These are phyloP conservation scores for Aureobasidium uvarum DNA, from an alignment of 2,329 filamentous ascomycete species.

Conservation along the genomic window DNA sequence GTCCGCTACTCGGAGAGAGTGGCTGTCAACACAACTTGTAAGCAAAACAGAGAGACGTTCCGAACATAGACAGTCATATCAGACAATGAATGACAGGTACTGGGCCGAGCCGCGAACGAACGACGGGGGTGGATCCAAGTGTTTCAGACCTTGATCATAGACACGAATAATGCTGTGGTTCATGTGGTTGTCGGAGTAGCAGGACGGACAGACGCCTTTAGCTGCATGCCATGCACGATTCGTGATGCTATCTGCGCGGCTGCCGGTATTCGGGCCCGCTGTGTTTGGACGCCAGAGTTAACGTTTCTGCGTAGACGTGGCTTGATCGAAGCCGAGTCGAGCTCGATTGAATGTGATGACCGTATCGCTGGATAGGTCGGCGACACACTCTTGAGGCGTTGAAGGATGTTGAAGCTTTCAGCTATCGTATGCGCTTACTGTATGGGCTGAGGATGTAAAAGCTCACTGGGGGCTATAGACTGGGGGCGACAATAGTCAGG, in stretches of 20 bases:
- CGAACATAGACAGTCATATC: neutral
- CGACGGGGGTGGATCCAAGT: neutral
- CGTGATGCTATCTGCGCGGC: neutral
- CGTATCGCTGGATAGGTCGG: neutral
- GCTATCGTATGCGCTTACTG: neutral
- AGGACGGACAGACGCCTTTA: neutral
- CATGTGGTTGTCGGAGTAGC: slow-evolving; percentile 8
- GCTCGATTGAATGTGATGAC: neutral
- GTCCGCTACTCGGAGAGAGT: neutral
- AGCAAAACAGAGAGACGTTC: neutral
- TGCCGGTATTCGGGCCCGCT: neutral
- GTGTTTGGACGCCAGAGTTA: neutral
- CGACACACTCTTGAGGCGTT: neutral
- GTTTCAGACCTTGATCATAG: neutral
- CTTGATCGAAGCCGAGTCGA: neutral
- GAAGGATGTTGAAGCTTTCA: neutral
- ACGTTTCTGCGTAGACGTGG: neutral
- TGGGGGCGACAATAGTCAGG: neutral
- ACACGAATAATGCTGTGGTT: neutral
- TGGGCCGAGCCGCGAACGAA: slow-evolving; percentile 19
- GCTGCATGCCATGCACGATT: slow-evolving; percentile 16
- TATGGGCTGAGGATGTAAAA: neutral
- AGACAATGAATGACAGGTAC: slow-evolving; percentile 4
- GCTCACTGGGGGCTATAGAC: neutral
- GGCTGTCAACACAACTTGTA: neutral